Percentiles rank a stretch among this genome's conserved stretches.
These are phyloP conservation scores for Candida tetrigidarum DNA, from an alignment of 1,139 yeast species.

Conservation along the genomic window DNA sequence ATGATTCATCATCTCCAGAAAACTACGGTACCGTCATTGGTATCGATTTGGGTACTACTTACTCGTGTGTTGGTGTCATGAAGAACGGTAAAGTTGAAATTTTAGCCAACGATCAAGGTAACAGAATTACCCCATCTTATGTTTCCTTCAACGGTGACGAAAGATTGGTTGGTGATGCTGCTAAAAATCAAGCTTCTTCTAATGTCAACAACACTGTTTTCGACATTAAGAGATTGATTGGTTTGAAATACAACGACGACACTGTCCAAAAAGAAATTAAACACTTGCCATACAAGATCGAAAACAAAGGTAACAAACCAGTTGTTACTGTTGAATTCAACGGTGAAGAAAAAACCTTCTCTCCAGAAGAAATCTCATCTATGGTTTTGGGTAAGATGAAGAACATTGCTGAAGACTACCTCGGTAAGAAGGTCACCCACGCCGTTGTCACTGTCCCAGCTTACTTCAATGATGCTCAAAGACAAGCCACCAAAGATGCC, in stretches of 20 bases:
- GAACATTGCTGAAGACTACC: slow-evolving; percentile 89
- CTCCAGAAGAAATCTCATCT: slow-evolving; percentile 91
- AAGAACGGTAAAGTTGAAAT: slow-evolving; percentile 90
- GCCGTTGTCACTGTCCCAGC: slow-evolving; percentile 99
- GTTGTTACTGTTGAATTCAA: slow-evolving; percentile 72
- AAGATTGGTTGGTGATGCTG: slow-evolving; percentile 93
- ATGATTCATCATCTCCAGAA: slow-evolving; percentile 46
- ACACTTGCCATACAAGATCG: slow-evolving; percentile 75
- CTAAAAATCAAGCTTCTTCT: slow-evolving; percentile 89
- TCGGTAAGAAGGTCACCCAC: slow-evolving; percentile 87
- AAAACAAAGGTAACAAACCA: slow-evolving; percentile 77
- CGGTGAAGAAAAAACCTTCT: slow-evolving; percentile 71
- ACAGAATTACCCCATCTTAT: slow-evolving; percentile 91
- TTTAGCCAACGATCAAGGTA: slow-evolving; percentile 94
- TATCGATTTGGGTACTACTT: slow-evolving; percentile 85
- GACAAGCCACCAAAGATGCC: slow-evolving; percentile 98
- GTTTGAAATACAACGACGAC: slow-evolving; percentile 75
- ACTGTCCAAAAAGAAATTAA: slow-evolving; percentile 82
- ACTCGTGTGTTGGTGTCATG: slow-evolving; percentile 96
- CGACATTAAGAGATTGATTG: slow-evolving; percentile 87
- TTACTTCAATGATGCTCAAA: slow-evolving; percentile 96
- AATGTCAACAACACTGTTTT: slow-evolving; percentile 81
- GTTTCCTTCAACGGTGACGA: slow-evolving; percentile 87
- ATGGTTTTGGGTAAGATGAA: slow-evolving; percentile 94
- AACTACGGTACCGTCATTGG: slow-evolving; percentile 83